Conservation (phyloP, 106 monocot genomes). For the Phalaenopsis aphrodite region DNA sequence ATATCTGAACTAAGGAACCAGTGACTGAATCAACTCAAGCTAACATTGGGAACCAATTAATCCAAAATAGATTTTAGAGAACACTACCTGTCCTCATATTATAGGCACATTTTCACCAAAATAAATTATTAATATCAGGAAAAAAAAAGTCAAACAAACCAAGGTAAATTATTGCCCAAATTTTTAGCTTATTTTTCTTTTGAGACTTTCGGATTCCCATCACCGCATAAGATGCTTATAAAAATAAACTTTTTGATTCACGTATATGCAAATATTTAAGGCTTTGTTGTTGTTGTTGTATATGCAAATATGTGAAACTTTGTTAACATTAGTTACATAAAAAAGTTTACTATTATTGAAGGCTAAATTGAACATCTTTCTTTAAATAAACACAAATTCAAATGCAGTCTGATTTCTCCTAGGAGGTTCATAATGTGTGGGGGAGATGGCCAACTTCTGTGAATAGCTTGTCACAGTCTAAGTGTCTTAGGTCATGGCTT, state of each 20-base stretch:
- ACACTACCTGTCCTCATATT: not conserved
- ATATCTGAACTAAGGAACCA: not conserved
- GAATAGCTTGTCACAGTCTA: not conserved
- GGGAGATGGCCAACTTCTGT: not conserved
- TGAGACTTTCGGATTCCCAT: not conserved
- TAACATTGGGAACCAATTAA: not conserved
- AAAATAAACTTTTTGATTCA: not conserved
- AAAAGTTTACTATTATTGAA: not conserved
- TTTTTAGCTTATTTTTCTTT: no score
- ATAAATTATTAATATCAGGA: not conserved
- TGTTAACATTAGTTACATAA: conserved; percentile 2
- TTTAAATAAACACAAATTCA: not conserved
- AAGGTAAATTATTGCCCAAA: no score
- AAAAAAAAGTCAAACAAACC: not conserved
- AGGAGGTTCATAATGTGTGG: not conserved
- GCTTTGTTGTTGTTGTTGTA: not conserved
- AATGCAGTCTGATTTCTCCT: not conserved
- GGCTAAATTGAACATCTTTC: not conserved
- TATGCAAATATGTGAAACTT: not conserved
- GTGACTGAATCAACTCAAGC: not conserved
- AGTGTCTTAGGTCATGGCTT: not conserved
- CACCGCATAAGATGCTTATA: not conserved
- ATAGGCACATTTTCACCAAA: not conserved
- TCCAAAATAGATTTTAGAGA: not conserved
- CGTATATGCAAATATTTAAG: not conserved